Conservation (phyloP, 169 alveolate genomes). For the Plasmodium malariae region DNA sequence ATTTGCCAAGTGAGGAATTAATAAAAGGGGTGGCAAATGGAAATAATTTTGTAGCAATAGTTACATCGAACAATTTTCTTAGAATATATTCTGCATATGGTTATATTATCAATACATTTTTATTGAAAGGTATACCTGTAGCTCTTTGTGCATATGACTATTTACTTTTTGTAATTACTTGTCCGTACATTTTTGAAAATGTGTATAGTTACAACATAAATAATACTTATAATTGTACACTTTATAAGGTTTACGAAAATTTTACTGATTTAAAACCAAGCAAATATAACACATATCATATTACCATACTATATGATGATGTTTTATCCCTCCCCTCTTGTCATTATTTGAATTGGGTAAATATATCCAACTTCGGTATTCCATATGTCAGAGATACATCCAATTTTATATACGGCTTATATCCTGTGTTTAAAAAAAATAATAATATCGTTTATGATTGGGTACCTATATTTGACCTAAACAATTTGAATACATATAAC, state of each 20-base stretch:
- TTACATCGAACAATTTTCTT: conserved; percentile 72
- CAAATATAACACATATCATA: conserved; percentile 75
- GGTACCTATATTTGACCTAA: conserved; percentile 72
- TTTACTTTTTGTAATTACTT: conserved; percentile 61
- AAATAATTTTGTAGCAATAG: conserved; percentile 75
- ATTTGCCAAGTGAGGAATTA: conserved; percentile 58
- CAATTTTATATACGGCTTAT: conserved; percentile 67
- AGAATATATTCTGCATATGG: conserved; percentile 74
- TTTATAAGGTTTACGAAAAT: conserved; percentile 71
- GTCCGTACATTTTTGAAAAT: conserved; percentile 65
- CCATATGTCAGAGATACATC: conserved; percentile 75
- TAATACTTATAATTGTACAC: conserved; percentile 69
- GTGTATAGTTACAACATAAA: conserved; percentile 53
- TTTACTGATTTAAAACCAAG: conserved; percentile 56
- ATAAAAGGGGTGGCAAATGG: conserved; percentile 79
- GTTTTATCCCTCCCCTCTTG: conserved; percentile 74
- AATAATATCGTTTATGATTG: conserved; percentile 69
- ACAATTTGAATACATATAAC: conserved; percentile 28
- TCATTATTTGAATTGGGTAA: conserved; percentile 67
- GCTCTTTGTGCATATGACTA: conserved; percentile 77
- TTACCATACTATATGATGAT: conserved; percentile 60
- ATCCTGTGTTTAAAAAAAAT: conserved; percentile 68
- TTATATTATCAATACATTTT: conserved; percentile 63
- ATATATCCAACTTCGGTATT: conserved; percentile 71
- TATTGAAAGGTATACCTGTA: conserved; percentile 72